Percentiles rank a stretch among this genome's conserved stretches.
phyloP scores from a whole-genome alignment of 257 asterid species.

The Coffea eugenioides region DNA sequence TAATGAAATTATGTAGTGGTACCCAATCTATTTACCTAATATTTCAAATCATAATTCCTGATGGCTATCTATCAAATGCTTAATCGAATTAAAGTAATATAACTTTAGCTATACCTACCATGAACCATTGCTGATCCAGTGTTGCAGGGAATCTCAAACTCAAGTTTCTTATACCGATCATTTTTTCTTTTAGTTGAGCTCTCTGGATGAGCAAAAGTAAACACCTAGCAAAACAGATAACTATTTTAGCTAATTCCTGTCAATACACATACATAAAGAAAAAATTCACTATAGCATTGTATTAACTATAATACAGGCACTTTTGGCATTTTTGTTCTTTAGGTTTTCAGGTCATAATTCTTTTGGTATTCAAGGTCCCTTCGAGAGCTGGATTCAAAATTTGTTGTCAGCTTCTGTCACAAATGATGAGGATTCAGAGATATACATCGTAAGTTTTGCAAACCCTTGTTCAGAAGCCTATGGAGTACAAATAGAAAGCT shows the following conservation, averaged over 20 bases:
- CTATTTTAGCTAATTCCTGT: background rate
- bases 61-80: background rate
- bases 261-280: background rate
- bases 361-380: background rate
- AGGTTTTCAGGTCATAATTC: background rate
- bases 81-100: background rate
- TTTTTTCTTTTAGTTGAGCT: conserved; percentile 65
- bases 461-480: background rate
- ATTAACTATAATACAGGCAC: background rate
- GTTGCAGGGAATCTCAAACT: conserved; percentile 64
- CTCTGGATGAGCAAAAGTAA: conserved; percentile 85
- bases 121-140: conserved; percentile 91
- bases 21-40: background rate
- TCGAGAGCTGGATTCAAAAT: background rate
- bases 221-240: conserved; percentile 57
- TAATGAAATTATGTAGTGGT: background rate
- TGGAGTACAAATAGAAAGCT: background rate
- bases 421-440: background rate
- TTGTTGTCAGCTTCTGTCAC: background rate
- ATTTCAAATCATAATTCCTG: background rate
- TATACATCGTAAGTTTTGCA: background rate
- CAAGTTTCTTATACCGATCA: conserved; percentile 69
- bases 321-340: background rate
- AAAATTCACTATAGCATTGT: background rate
- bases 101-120: conserved; percentile 43